phyloP scores from a whole-genome alignment of 2,329 filamentous ascomycete species.

The Fusarium tupiense region DNA sequence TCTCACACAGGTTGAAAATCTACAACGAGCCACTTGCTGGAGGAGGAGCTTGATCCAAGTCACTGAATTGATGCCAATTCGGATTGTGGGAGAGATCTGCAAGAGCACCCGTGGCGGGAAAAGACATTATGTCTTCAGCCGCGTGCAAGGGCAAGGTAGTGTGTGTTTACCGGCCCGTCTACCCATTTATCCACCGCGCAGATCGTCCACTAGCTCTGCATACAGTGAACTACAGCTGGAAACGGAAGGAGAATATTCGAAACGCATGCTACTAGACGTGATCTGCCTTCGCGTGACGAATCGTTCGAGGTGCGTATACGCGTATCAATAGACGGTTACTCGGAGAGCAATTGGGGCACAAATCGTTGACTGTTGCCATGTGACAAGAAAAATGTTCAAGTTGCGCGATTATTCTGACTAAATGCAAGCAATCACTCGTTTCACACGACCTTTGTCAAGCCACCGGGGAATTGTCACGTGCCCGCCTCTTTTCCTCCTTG shows the following conservation, averaged over 20 bases:
- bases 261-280: neutral
- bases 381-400: rapidly evolving
- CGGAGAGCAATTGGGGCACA: neutral
- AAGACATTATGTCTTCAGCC: no score
- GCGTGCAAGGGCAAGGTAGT: no score
- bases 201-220: neutral
- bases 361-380: neutral
- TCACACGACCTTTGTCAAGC: neutral
- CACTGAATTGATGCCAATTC: neutral
- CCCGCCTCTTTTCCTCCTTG: conserved; percentile 19
- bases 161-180: neutral
- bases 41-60: neutral
- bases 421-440: no score
- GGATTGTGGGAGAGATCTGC: no score
- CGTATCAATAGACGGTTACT: neutral
- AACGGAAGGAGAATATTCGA: neutral
- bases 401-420: neutral
- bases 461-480: neutral
- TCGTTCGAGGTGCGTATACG: neutral
- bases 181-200: conserved; percentile 1
- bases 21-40: neutral
- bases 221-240: neutral
- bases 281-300: neutral
- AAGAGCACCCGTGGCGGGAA: neutral
- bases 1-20: neutral